A percentile compares a stretch with the other conserved stretches of the same genome.
These are phyloP conservation scores for Noccaea caerulescens DNA, from an alignment of 345 rosid genomes.

Conservation along the genomic window DNA sequence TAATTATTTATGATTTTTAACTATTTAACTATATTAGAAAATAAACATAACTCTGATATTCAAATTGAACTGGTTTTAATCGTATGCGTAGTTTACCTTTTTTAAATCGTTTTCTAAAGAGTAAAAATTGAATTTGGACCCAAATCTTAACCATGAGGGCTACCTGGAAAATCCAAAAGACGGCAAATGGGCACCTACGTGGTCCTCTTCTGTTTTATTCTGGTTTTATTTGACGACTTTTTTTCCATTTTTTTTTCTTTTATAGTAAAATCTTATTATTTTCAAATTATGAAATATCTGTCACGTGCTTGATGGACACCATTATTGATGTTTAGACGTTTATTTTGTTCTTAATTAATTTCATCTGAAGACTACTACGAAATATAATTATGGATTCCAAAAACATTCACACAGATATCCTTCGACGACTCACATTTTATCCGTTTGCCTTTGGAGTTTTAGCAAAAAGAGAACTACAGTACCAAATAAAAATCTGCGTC, in stretches of 20 bases:
- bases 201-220: conserved; percentile 39
- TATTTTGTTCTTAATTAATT: not conserved
- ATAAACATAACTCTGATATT: too few species aligned
- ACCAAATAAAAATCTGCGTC: not conserved
- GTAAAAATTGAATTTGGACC: conserved; percentile 2
- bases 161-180: conserved; percentile 39
- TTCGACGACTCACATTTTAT: not conserved
- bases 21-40: too few species aligned
- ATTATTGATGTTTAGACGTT: conserved; percentile 32
- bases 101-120: not conserved
- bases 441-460: not conserved
- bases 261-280: conserved; percentile 3
- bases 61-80: too few species aligned
- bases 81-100: too few species aligned
- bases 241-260: conserved; percentile 23
- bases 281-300: conserved; percentile 24
- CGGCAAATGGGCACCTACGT: conserved; percentile 42
- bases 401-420: not conserved
- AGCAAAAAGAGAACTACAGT: conserved; percentile 2
- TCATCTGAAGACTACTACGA: not conserved
- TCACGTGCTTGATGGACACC: conserved; percentile 32
- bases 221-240: conserved; percentile 35
- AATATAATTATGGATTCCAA: not conserved
- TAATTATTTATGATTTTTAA: too few species aligned
- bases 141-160: conserved; percentile 31